phyloP scores from a whole-genome alignment of 495 filamentous ascomycete genomes.

The Penicillium cataractarum region DNA sequence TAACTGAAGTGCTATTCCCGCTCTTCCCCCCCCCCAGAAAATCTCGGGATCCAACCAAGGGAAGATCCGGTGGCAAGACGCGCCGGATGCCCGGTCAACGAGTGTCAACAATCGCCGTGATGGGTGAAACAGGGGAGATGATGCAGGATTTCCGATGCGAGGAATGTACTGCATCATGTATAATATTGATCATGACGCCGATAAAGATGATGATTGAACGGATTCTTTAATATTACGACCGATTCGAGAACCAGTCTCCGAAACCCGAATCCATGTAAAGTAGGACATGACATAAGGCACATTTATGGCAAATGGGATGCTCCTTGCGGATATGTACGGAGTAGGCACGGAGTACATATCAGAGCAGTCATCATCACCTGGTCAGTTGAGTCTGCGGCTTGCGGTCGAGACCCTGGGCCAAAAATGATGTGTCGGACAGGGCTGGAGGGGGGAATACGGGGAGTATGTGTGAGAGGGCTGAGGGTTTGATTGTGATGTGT shows the following conservation, averaged over 20 bases:
- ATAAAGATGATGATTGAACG: neutral
- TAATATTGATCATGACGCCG: neutral
- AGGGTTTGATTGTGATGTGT: conserved; percentile 7
- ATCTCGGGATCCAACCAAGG: conserved; percentile 15
- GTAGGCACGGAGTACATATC: neutral
- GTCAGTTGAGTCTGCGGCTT: neutral
- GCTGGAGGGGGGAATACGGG: neutral
- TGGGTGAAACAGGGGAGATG: conserved; percentile 19
- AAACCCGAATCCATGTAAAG: conserved; percentile 14
- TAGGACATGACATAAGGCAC: conserved; percentile 36
- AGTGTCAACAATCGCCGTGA: conserved; percentile 11
- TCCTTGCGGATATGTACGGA: conserved; percentile 23
- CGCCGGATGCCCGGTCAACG: conserved; percentile 28
- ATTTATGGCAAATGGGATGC: conserved; percentile 15
- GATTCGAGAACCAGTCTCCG: conserved; percentile 1
- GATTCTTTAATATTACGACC: too few species aligned
- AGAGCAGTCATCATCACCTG: neutral
- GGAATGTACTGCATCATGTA: conserved; percentile 8
- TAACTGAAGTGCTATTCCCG: neutral
- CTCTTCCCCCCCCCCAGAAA: conserved; percentile 6
- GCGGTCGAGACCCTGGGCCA: neutral
- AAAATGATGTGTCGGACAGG: conserved; percentile 15
- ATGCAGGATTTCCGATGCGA: conserved; percentile 2
- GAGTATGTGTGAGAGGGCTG: neutral
- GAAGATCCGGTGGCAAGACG: conserved; percentile 29